A percentile compares a stretch with the other conserved stretches of the same genome.
phyloP scores from a whole-genome alignment of 2,329 filamentous ascomycete genomes.

The Aspergillus glaucus region DNA sequence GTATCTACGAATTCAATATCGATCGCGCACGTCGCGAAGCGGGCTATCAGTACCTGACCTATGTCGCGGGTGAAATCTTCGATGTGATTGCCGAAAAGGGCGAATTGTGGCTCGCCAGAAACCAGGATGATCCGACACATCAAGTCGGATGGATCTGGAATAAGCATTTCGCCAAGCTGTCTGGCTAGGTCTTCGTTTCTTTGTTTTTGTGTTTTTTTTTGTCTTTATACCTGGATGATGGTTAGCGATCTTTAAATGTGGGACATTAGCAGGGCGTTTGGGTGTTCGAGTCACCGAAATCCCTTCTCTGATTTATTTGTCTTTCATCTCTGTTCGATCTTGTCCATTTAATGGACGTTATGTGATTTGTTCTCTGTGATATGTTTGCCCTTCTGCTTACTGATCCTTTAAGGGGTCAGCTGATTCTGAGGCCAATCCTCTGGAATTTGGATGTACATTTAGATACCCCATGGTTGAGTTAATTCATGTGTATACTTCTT shows the following conservation, averaged over 20 bases:
- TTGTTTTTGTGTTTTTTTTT: slow-evolving; percentile 1
- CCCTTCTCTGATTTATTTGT: no score
- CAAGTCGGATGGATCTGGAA: slow-evolving; percentile 98
- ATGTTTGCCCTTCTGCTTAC: no score
- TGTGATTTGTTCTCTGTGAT: no score
- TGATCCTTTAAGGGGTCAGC: no score
- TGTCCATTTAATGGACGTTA: no score
- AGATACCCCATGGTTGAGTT: no score
- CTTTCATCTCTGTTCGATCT: no score
- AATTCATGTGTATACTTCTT: no score
- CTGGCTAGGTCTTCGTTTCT: slow-evolving; percentile 3
- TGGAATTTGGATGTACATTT: no score
- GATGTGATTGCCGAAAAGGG: slow-evolving; percentile 94
- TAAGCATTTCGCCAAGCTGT: slow-evolving; percentile 76
- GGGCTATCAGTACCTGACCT: slow-evolving; percentile 92
- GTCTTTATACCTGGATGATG: neutral
- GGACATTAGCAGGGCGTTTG: no score
- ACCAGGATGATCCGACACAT: slow-evolving; percentile 79
- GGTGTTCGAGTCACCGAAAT: no score
- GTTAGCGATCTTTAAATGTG: neutral
- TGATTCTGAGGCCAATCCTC: neutral
- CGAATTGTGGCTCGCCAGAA: slow-evolving; percentile 94
- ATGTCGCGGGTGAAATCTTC: slow-evolving; percentile 90
- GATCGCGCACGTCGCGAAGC: slow-evolving; percentile 85
- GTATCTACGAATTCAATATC: slow-evolving; percentile 95